Conservation (phyloP, 805 yeast genomes). For the Yamadazyma kitorensis region DNA sequence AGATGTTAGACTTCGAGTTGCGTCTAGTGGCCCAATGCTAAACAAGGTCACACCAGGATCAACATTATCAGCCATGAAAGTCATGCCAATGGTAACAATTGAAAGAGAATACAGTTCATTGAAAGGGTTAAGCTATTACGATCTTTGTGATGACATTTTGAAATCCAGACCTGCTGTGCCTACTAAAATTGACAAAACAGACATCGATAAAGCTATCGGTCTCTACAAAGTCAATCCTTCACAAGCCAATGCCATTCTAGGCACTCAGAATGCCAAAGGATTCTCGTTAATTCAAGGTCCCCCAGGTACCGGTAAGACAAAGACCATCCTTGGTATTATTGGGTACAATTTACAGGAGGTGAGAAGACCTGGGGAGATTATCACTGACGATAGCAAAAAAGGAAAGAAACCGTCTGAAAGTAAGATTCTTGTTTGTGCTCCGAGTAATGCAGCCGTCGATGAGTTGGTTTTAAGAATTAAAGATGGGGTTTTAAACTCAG, state of each 20-base stretch:
- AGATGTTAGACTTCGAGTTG: constrained; percentile 74
- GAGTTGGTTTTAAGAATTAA: constrained; percentile 83
- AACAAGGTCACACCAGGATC: constrained; percentile 61
- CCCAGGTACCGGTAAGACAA: constrained; percentile 99
- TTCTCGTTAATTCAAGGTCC: constrained; percentile 96
- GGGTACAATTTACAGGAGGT: constrained; percentile 58
- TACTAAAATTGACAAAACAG: constrained; percentile 25
- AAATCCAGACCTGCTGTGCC: constrained; percentile 59
- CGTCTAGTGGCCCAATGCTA: constrained; percentile 50
- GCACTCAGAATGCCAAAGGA: constrained; percentile 65
- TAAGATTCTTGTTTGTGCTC: constrained; percentile 89
- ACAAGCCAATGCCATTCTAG: constrained; percentile 86
- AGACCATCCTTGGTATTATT: constrained; percentile 88
- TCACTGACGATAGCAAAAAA: constrained; percentile 3
- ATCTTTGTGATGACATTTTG: constrained; percentile 64
- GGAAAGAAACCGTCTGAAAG: constrained; percentile 8
- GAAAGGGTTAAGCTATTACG: constrained; percentile 79
- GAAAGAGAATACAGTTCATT: constrained; percentile 91
- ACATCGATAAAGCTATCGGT: constrained; percentile 40
- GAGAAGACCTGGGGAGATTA: constrained; percentile 15
- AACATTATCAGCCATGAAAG: constrained; percentile 63
- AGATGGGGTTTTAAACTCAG: constrained; percentile 59
- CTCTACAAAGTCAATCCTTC: constrained; percentile 72
- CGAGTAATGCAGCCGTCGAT: constrained; percentile 98
- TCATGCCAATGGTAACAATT: constrained; percentile 85